Evolutionary conservation across 1,284 basidiomycete genomes (phyloP).

Genomic region (Ganoderma resinaceum): DNA sequence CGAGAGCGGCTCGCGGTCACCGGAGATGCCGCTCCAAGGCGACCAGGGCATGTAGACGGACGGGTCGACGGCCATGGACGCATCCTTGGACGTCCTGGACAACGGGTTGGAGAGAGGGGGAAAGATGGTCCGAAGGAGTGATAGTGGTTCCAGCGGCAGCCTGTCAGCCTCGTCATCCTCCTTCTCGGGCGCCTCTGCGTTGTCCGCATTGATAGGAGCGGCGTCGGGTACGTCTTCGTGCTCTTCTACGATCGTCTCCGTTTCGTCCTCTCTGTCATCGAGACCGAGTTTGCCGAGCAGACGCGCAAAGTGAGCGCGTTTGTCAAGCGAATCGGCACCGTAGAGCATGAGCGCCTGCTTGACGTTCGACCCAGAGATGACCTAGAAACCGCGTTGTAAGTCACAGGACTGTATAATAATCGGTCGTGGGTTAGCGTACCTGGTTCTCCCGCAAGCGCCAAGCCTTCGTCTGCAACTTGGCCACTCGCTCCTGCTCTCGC

Average conservation of each 20-base stretch:
- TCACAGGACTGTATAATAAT: not conserved
- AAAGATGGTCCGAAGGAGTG: slow-evolving; percentile 35
- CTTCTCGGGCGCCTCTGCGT: slow-evolving; percentile 8
- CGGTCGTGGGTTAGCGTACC: slow-evolving; percentile 28
- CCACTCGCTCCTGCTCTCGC: slow-evolving; percentile 59
- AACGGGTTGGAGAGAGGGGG: slow-evolving; percentile 38
- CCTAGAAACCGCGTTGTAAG: slow-evolving; percentile 28
- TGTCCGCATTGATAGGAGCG: no score
- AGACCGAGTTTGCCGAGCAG: slow-evolving; percentile 33
- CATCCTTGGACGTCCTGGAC: slow-evolving; percentile 13
- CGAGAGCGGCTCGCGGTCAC: slow-evolving; percentile 14
- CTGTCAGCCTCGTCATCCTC: slow-evolving; percentile 13
- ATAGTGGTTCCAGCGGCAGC: not conserved
- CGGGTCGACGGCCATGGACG: slow-evolving; percentile 7
- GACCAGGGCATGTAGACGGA: slow-evolving; percentile 34
- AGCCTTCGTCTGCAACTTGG: slow-evolving; percentile 63
- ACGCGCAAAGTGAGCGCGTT: slow-evolving; percentile 45
- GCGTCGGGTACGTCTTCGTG: slow-evolving; percentile 11
- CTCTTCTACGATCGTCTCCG: slow-evolving; percentile 7
- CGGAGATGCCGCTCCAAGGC: slow-evolving; percentile 23
- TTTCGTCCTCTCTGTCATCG: slow-evolving; percentile 28
- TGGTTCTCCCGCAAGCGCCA: slow-evolving; percentile 52
- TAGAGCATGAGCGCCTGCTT: slow-evolving; percentile 52
- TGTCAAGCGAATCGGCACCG: slow-evolving; percentile 40
- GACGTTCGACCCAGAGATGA: slow-evolving; percentile 50